A percentile compares a stretch with the other conserved stretches of the same genome.
These are phyloP conservation scores for Pseudoneurospora amorphoporcata DNA, from an alignment of 495 filamentous ascomycete genomes.

Conservation along the genomic window DNA sequence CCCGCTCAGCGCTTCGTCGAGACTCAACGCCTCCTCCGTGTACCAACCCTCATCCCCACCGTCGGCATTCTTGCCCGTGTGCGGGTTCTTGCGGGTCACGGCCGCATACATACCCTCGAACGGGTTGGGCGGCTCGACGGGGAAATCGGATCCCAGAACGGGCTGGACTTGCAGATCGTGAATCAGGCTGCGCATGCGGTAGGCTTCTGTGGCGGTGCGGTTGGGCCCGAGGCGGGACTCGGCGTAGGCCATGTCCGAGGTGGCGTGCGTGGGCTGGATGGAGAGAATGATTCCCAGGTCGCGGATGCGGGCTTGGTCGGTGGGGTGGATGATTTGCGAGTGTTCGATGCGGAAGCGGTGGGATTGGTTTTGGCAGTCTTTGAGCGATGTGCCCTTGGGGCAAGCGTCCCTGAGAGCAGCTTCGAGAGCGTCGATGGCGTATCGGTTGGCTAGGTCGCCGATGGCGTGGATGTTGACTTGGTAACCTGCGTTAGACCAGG, in stretches of 20 bases:
- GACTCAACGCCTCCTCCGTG: constrained; percentile 38
- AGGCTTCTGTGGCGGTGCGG: constrained; percentile 40
- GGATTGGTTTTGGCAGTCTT: constrained; percentile 29
- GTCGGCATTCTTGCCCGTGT: constrained; percentile 35
- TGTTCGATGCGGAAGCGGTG: constrained; percentile 56
- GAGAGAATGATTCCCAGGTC: constrained; percentile 49
- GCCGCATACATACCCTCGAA: constrained; percentile 55
- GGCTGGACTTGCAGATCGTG: constrained; percentile 25
- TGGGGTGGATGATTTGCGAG: constrained; percentile 52
- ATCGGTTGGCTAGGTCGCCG: constrained; percentile 51
- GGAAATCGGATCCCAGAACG: constrained; percentile 54
- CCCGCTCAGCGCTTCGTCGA: constrained; percentile 44
- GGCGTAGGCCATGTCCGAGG: constrained; percentile 52
- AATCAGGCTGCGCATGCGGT: constrained; percentile 44
- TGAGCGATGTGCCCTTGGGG: constrained; percentile 21
- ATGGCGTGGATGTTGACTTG: constrained; percentile 58
- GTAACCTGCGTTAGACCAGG: constrained; percentile 40
- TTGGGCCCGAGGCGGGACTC: constrained; percentile 41
- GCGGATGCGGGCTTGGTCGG: constrained; percentile 44
- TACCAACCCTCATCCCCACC: constrained; percentile 42
- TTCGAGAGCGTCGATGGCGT: constrained; percentile 45
- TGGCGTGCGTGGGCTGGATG: constrained; percentile 61
- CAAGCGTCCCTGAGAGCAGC: constrained; percentile 36
- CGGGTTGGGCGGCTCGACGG: constrained; percentile 51
- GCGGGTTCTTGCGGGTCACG: constrained; percentile 41